phyloP scores from a whole-genome alignment of 1,139 yeast species.

The Diutina neorugosa region DNA sequence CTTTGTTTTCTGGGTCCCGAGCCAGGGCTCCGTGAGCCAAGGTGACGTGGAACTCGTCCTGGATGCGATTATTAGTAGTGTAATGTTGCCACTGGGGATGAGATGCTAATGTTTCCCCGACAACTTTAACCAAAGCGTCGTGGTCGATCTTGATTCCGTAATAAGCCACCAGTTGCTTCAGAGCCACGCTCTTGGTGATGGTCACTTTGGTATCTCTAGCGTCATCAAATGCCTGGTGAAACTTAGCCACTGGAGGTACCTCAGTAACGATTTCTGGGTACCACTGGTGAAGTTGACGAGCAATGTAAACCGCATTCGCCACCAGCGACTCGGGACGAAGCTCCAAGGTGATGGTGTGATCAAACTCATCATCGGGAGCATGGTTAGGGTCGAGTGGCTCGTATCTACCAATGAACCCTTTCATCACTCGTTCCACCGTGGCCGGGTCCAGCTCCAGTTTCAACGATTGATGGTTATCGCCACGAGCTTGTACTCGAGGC shows the following conservation, averaged over 20 bases:
- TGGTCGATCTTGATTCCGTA: constrained; percentile 17
- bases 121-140: constrained; percentile 3
- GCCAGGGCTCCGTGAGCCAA: constrained; percentile 38
- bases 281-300: not conserved
- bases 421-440: constrained; percentile 49
- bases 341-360: constrained; percentile 7
- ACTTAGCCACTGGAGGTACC: constrained; percentile 11
- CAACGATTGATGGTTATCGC: constrained; percentile 86
- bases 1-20: constrained; percentile 15
- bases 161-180: constrained; percentile 9
- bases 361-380: constrained; percentile 7
- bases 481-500: constrained; percentile 52
- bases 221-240: constrained; percentile 28
- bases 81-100: constrained; percentile 17
- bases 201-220: constrained; percentile 46
- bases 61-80: constrained; percentile 29
- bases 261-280: not conserved
- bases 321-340: constrained; percentile 6
- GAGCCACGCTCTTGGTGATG: constrained; percentile 23
- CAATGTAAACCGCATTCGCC: constrained; percentile 6
- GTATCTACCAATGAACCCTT: constrained; percentile 60
- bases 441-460: constrained; percentile 33
- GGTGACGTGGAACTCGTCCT: constrained; percentile 64
- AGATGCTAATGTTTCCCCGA: constrained; percentile 8
- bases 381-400: constrained; percentile 36